Evolutionary conservation across 768 basidiomycete species (phyloP).

Genomic region (Mycena galopus): DNA sequence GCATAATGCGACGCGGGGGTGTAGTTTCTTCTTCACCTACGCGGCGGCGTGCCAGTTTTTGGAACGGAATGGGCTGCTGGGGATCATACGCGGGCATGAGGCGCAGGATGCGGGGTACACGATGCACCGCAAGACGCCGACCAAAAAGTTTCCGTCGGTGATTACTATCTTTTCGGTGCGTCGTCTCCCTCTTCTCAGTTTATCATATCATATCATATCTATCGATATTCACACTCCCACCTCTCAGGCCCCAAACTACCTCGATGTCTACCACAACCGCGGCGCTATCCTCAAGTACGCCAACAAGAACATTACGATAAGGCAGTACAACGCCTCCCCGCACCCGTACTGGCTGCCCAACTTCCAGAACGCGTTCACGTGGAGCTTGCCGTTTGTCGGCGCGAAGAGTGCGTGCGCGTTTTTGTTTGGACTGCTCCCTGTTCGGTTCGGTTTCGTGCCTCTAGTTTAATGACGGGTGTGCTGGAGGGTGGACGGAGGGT

Average conservation of each 20-base stretch:
- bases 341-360: slow-evolving; percentile 97
- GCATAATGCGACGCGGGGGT: slow-evolving; percentile 90
- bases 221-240: background rate
- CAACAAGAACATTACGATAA: slow-evolving; percentile 95
- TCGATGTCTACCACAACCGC: slow-evolving; percentile 97
- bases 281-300: slow-evolving; percentile 97
- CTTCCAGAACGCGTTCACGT: slow-evolving; percentile 98
- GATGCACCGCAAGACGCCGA: slow-evolving; percentile 96
- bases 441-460: too few species aligned
- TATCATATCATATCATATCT: background rate
- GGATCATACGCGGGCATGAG: slow-evolving; percentile 96
- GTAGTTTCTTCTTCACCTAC: slow-evolving; percentile 94
- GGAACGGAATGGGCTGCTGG: slow-evolving; percentile 90
- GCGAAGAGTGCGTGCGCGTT: slow-evolving; percentile 95
- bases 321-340: slow-evolving; percentile 84
- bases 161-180: slow-evolving; percentile 96
- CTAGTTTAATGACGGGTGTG: too few species aligned
- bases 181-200: background rate
- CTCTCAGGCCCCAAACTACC: slow-evolving; percentile 77
- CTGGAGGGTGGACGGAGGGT: too few species aligned
- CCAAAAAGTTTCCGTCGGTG: slow-evolving; percentile 94
- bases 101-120: slow-evolving; percentile 97
- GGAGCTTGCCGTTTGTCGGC: slow-evolving; percentile 97
- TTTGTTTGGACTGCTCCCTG: too few species aligned
- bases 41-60: slow-evolving; percentile 94